Percentiles rank a stretch among this genome's conserved stretches.
Evolutionary conservation across 2,329 filamentous ascomycete genomes (phyloP).

Genomic region (Colletotrichum costaricense): DNA sequence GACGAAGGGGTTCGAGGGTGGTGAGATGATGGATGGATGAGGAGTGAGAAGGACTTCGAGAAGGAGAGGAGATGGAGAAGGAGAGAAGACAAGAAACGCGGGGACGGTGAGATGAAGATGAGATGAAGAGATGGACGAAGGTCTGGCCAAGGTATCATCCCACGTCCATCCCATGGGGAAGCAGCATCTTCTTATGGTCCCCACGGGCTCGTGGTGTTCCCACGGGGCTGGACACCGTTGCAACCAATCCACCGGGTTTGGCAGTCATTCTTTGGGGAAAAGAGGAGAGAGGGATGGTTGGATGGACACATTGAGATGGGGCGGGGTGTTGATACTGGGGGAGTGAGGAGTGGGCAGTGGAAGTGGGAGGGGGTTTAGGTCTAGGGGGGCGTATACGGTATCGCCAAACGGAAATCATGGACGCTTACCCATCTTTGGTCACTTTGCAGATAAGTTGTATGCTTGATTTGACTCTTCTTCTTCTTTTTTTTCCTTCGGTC

Average conservation of each 20-base stretch:
- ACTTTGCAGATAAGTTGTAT: background rate
- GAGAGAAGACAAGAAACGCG: constrained; percentile 2
- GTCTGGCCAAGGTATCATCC: constrained; percentile 26
- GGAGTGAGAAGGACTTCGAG: constrained; percentile 2
- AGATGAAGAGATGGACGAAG: constrained; percentile 17
- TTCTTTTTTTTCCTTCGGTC: background rate
- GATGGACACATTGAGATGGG: constrained; percentile 15
- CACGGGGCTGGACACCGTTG: constrained; percentile 29
- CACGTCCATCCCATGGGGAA: constrained; percentile 35
- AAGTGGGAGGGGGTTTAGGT: background rate
- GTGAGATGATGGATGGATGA: background rate
- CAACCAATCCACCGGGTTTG: constrained; percentile 27
- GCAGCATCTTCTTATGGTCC: constrained; percentile 36
- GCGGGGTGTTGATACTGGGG: background rate
- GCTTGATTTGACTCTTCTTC: background rate
- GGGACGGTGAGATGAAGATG: constrained; percentile 15
- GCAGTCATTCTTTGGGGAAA: constrained; percentile 17
- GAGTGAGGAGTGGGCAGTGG: background rate
- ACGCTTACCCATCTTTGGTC: constrained; percentile 34
- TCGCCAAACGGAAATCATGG: constrained; percentile 12
- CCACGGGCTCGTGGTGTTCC: constrained; percentile 28
- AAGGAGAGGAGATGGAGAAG: background rate
- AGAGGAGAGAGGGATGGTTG: background rate
- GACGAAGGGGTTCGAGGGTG: constrained; percentile 15
- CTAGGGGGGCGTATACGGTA: background rate